These are phyloP conservation scores for Priceomyces carsonii DNA, from an alignment of 805 yeast species.

Conservation along the genomic window DNA sequence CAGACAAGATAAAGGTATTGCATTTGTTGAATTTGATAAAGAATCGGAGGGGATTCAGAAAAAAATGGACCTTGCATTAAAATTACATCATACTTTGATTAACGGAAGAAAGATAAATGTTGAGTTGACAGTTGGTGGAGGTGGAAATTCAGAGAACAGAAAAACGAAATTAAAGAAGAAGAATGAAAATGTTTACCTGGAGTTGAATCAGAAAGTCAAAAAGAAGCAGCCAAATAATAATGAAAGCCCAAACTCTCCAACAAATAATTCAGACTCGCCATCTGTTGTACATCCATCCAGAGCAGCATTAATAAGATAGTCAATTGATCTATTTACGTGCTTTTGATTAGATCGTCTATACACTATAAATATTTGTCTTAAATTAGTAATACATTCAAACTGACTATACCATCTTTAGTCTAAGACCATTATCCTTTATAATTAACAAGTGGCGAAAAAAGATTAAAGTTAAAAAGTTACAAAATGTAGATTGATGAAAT, in stretches of 20 bases:
- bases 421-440: no score
- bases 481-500: no score
- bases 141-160: constrained; percentile 79
- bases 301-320: constrained; percentile 45
- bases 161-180: constrained; percentile 70
- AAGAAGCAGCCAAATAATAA: constrained; percentile 18
- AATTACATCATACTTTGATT: constrained; percentile 75
- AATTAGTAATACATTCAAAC: constrained; percentile 5
- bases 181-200: constrained; percentile 53
- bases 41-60: constrained; percentile 64
- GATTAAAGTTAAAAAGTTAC: no score
- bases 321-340: constrained; percentile 1
- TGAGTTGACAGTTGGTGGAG: constrained; percentile 97
- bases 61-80: constrained; percentile 80
- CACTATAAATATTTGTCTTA: constrained; percentile 3
- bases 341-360: constrained; percentile 2
- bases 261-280: constrained; percentile 4
- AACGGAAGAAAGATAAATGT: constrained; percentile 83
- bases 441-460: no score
- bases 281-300: constrained; percentile 67
- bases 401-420: constrained; percentile 2
- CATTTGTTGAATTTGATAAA: constrained; percentile 78
- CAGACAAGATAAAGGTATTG: constrained; percentile 86
- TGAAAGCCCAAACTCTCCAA: constrained; percentile 5
- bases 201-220: constrained; percentile 58